Evolutionary conservation across 2,329 filamentous ascomycete genomes (phyloP).

Genomic region (Talaromyces atroroseus): DNA sequence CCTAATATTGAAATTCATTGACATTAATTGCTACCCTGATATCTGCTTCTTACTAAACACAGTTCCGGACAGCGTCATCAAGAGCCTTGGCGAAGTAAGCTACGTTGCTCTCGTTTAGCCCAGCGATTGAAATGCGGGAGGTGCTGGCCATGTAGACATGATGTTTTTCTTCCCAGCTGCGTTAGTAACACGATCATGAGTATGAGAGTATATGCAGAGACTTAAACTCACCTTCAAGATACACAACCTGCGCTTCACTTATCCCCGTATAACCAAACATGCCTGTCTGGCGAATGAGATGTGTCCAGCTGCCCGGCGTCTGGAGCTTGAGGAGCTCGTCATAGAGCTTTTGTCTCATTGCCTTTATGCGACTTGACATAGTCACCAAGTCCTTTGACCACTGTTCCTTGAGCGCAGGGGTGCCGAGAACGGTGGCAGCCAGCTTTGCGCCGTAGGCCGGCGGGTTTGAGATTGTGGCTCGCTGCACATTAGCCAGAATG

Average conservation of each 20-base stretch:
- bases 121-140: constrained; percentile 91
- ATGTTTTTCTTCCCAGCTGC: constrained; percentile 31
- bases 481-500: constrained; percentile 49
- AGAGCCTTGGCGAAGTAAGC: background rate
- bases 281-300: constrained; percentile 70
- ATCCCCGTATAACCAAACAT: constrained; percentile 81
- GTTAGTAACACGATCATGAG: background rate
- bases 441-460: constrained; percentile 88
- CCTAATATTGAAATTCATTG: background rate
- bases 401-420: constrained; percentile 67
- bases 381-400: constrained; percentile 84
- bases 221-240: constrained; percentile 21
- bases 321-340: constrained; percentile 69
- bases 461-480: constrained; percentile 91
- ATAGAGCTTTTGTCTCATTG: constrained; percentile 74
- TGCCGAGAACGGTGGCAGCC: constrained; percentile 72
- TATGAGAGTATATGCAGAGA: background rate
- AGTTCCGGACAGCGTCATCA: background rate
- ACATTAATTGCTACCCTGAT: background rate
- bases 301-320: constrained; percentile 68
- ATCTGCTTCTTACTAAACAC: background rate
- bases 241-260: constrained; percentile 37
- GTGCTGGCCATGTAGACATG: constrained; percentile 62
- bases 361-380: constrained; percentile 89
- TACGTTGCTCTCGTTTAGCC: constrained; percentile 55